Evolutionary conservation across 176 grass and related monocot genomes (phyloP), one percentile per base, ranked within the genome.

Genomic region (Bothriochloa decipiens): DNA sequence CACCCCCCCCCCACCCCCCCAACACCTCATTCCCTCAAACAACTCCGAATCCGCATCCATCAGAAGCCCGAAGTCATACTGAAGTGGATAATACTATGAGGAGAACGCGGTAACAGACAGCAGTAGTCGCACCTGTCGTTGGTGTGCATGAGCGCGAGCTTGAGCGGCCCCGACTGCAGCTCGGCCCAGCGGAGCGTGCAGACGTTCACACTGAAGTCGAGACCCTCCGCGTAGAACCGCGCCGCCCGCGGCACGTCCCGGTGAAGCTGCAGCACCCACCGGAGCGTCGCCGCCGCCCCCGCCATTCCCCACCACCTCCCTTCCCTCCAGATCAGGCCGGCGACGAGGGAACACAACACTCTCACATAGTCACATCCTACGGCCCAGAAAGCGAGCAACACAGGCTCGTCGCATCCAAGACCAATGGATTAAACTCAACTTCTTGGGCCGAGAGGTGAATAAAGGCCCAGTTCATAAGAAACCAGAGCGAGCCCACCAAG

Each of bases 171-270:
- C 41, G 89, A 95, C 46, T 98, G 96, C 55, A 98, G 93, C 83
- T 98, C 93, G 37, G 96, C 96, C 91, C 93, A 98, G 5, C 96
- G 93, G 57, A 90, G 89, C 26, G 93, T 93, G 87, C 93, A 93
- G 45, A 94, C 87, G 33, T 86, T 89, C 82, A 93, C 87, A 53
- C 83, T 87, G 86, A 98, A 95, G 72, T 90, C 86, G 5, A 98
- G 89, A 27, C 96, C 93, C 47, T 95, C 96, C 2, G 86, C 32
- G 60, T 95, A 98, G 70, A 98, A 95, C 42, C 81, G 77, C 14
- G 91, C 89, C n/a, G 96, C 96, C 74, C 68, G 84, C 6, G 91
- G 93, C 23, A 98, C 96, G 68, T 98, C 91, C 16, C 87, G 68
- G 89, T 98, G 96, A 55, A 98, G 82, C 87, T 95, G 91, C 72